Evolutionary conservation across 441 rosid genomes (phyloP).

Genomic region (Populus hybrid): DNA sequence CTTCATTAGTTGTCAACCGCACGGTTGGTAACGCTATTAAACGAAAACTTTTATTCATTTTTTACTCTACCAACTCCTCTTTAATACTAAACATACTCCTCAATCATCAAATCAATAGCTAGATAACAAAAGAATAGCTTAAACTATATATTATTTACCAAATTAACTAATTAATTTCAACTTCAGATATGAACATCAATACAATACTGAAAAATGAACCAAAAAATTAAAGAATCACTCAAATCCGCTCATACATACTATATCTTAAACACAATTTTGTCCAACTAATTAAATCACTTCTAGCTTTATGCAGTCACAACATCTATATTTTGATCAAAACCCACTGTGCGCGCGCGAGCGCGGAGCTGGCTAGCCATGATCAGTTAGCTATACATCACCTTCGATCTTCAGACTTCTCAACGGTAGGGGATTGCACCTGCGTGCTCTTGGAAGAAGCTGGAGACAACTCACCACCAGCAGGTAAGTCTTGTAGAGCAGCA

Average conservation of each 20-base stretch:
- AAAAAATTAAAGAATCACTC: neutral
- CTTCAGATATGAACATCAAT: neutral
- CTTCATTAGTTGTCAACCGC: too few species aligned
- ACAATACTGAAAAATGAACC: neutral
- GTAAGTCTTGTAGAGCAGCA: conserved; percentile 42
- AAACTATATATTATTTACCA: neutral
- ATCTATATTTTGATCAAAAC: neutral
- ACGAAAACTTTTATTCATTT: too few species aligned
- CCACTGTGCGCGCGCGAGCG: neutral
- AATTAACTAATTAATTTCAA: neutral
- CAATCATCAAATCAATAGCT: too few species aligned
- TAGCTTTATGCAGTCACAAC: neutral
- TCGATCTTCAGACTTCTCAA: neutral
- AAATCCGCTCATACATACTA: neutral
- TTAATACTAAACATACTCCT: too few species aligned
- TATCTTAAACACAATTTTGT: neutral
- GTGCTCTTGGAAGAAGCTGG: conserved; percentile 21
- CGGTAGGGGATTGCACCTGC: neutral
- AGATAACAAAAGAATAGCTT: neutral
- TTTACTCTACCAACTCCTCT: neutral
- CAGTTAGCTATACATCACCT: neutral
- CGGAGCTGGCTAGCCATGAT: neutral
- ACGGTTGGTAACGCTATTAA: too few species aligned
- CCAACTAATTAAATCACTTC: neutral
- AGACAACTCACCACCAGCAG: conserved; percentile 36